Evolutionary conservation across 495 filamentous ascomycete genomes (phyloP).

Genomic region (Aspergillus baeticus): DNA sequence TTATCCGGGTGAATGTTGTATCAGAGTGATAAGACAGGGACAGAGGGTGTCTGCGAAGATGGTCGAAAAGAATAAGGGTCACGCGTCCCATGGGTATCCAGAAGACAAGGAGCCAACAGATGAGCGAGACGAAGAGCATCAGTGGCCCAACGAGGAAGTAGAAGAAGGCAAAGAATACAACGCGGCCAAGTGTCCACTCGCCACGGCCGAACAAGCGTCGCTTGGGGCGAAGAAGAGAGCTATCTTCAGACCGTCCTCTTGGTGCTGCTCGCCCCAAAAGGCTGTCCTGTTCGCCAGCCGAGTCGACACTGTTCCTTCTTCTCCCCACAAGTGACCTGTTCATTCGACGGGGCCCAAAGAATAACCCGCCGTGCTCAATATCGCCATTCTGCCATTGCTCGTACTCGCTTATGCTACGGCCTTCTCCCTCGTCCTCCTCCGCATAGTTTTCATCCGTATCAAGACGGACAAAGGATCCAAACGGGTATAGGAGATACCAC

Average conservation of each 20-base stretch:
- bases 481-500: conserved; percentile 89
- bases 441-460: conserved; percentile 92
- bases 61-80: conserved; percentile 83
- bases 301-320: conserved; percentile 85
- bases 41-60: conserved; percentile 89
- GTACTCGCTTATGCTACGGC: conserved; percentile 98
- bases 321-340: conserved; percentile 82
- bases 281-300: conserved; percentile 82
- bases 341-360: conserved; percentile 88
- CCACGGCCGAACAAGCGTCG: conserved; percentile 91
- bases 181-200: conserved; percentile 89
- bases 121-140: conserved; percentile 76
- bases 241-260: conserved; percentile 47
- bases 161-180: conserved; percentile 96
- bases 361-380: conserved; percentile 89
- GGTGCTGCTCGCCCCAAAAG: conserved; percentile 73
- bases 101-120: conserved; percentile 97
- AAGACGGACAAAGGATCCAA: conserved; percentile 91
- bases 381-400: conserved; percentile 99
- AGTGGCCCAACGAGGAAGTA: conserved; percentile 91
- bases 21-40: conserved; percentile 92
- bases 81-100: conserved; percentile 98
- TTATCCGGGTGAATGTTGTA: conserved; percentile 65
- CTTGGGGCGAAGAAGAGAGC: conserved; percentile 66
- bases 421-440: conserved; percentile 97